Conservation (phyloP, 108 stramenopile genomes). For the Skeletonema menzelii region DNA sequence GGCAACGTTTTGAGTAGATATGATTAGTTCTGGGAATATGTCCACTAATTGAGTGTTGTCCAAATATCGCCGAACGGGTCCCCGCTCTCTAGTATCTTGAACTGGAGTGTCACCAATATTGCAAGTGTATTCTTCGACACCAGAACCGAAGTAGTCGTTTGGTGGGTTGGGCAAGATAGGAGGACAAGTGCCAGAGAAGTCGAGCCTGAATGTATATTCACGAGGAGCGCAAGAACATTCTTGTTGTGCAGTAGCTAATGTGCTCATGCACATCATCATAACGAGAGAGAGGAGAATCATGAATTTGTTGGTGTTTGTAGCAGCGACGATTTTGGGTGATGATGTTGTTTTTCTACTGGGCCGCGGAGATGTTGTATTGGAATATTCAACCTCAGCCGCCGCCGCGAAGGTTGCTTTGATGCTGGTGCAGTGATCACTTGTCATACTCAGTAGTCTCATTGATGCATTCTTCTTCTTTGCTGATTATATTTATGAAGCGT, state of each 20-base stretch:
- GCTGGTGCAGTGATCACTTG: background rate
- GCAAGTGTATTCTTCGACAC: conserved; percentile 47
- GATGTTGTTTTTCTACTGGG: background rate
- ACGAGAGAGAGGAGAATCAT: background rate
- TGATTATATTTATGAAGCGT: too few species aligned
- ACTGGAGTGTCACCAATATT: conserved; percentile 28
- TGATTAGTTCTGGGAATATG: background rate
- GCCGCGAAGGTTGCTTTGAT: background rate
- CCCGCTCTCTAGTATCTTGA: background rate
- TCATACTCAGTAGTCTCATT: background rate
- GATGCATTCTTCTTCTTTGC: too few species aligned
- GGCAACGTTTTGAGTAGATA: background rate
- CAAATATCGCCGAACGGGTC: background rate
- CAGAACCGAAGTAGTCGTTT: conserved; percentile 36
- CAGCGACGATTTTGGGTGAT: background rate
- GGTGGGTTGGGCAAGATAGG: conserved; percentile 37
- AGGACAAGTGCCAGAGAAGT: conserved; percentile 31
- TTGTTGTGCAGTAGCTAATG: background rate
- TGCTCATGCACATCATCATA: background rate
- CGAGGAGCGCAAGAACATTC: conserved; percentile 45
- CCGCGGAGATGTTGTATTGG: background rate
- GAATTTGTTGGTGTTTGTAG: background rate
- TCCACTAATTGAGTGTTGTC: background rate
- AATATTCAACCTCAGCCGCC: background rate
- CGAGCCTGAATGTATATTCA: conserved; percentile 33